Conservation (phyloP, 192 early-diverging fungal genomes). For the Kappamyces sp. region DNA sequence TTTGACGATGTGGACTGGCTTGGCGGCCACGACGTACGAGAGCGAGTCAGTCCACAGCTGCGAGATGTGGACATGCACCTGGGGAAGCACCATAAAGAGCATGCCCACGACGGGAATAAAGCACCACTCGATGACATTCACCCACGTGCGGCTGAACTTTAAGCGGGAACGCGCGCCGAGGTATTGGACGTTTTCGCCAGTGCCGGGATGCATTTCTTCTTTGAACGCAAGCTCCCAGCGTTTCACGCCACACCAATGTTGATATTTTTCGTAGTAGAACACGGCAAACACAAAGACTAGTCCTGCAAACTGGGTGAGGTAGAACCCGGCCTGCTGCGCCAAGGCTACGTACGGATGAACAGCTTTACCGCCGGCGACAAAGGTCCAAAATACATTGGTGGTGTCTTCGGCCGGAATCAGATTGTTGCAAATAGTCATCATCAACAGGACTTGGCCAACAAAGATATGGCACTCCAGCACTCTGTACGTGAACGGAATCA, state of each 20-base stretch:
- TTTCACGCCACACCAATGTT: conserved; percentile 28
- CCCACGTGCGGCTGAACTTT: conserved; percentile 7
- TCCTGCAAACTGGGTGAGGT: conserved; percentile 17
- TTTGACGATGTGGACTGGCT: conserved; percentile 24
- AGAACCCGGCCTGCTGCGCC: conserved; percentile 21
- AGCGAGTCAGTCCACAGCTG: conserved; percentile 32
- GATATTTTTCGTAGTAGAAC: conserved; percentile 33
- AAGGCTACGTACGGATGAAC: conserved; percentile 32
- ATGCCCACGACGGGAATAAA: conserved; percentile 26
- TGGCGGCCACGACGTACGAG: conserved; percentile 28
- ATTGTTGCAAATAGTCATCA: conserved; percentile 22
- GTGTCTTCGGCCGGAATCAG: conserved; percentile 22
- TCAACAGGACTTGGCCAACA: conserved; percentile 30
- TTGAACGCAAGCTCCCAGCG: conserved; percentile 24
- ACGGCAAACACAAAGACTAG: conserved; percentile 19
- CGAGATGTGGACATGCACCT: conserved; percentile 24
- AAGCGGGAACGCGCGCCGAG: conserved; percentile 26
- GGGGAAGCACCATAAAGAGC: conserved; percentile 25
- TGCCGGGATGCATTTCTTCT: conserved; percentile 19
- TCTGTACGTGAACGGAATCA: conserved; percentile 23
- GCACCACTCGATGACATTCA: conserved; percentile 30
- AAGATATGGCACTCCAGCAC: conserved; percentile 33
- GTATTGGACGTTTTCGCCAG: conserved; percentile 25
- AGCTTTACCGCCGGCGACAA: conserved; percentile 16
- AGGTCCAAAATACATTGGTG: conserved; percentile 16